Evolutionary conservation across 306 rosid genomes (phyloP).

Genomic region (Cucumis sativus): DNA sequence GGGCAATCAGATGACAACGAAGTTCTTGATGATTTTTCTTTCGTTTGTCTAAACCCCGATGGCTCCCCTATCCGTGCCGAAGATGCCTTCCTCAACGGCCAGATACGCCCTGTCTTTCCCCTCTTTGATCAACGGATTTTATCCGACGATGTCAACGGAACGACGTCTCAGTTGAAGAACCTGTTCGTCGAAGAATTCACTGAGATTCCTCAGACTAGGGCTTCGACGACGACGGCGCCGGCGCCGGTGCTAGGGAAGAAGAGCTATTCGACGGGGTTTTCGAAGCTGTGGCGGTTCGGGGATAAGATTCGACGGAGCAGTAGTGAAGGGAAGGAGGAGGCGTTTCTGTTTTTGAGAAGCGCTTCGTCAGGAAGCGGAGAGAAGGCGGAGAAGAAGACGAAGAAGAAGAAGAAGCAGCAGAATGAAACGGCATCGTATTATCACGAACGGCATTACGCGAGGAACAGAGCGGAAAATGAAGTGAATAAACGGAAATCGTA

Average conservation of each 20-base stretch:
- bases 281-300: conserved; percentile 57
- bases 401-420: background rate
- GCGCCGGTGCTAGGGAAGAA: conserved; percentile 33
- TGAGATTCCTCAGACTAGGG: background rate
- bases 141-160: conserved; percentile 14
- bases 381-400: background rate
- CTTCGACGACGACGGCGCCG: background rate
- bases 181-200: conserved; percentile 28
- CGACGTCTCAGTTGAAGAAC: conserved; percentile 32
- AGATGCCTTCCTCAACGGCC: conserved; percentile 59
- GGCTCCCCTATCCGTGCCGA: conserved; percentile 57
- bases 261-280: conserved; percentile 77
- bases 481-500: conserved; percentile 57
- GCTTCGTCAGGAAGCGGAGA: conserved; percentile 5
- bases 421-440: conserved; percentile 31
- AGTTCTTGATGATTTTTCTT: conserved; percentile 53
- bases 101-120: conserved; percentile 59
- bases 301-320: conserved; percentile 51
- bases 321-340: conserved; percentile 82
- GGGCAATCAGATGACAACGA: background rate
- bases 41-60: conserved; percentile 33
- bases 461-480: conserved; percentile 48
- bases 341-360: conserved; percentile 46
- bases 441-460: conserved; percentile 56
- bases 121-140: conserved; percentile 33